Evolutionary conservation across 2,329 filamentous ascomycete species (phyloP), one percentile per base, ranked within the genome.

Genomic region (Pyrenochaeta sp.): DNA sequence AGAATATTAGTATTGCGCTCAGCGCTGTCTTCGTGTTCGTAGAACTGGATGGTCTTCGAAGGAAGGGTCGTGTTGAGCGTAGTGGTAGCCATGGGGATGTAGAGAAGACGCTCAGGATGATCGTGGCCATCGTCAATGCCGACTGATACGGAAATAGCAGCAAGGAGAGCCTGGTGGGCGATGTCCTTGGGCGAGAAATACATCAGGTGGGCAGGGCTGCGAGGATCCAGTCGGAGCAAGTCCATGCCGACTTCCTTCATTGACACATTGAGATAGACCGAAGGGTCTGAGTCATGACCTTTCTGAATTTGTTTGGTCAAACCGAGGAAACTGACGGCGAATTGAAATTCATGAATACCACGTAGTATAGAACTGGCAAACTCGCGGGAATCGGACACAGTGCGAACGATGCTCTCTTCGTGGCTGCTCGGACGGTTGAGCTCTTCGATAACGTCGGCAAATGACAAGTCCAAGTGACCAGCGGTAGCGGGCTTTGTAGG

Each of bases 161-260:
- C 95, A 24, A 95, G 86, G 36, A 99, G 84, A 10, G 93, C 95
- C 81, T 99, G 94, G 76, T 99, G 95, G 12, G 95, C 95, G 70
- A 97, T 89, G 73, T 97, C 95, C 61, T 92, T 90, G 24, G 90
- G 88, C 2, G 93, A 91, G 73, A 99, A 99, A 78, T 99, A 98
- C 95, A 98, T 99, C 62, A 95, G 89, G 82, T 99, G 95, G 0
- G 94, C 93, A 0, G 95, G 93, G 15, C 93, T 97, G 69, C 92
- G 94, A 42, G 92, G 90, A 74, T 99, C 94, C 53, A 99, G 85
- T 24, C 94, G 89, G 74, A 98, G 90, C 40, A 99, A 82, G 73
- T 99, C 95, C 73, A 99, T 86, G 59, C 94, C 94, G 42, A 99
- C 88, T 75, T 99, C 96, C 76, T 99, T 98, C 86, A 97, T 96